phyloP scores from a whole-genome alignment of 2,329 filamentous ascomycete species.

The Hypoxylon sp. region DNA sequence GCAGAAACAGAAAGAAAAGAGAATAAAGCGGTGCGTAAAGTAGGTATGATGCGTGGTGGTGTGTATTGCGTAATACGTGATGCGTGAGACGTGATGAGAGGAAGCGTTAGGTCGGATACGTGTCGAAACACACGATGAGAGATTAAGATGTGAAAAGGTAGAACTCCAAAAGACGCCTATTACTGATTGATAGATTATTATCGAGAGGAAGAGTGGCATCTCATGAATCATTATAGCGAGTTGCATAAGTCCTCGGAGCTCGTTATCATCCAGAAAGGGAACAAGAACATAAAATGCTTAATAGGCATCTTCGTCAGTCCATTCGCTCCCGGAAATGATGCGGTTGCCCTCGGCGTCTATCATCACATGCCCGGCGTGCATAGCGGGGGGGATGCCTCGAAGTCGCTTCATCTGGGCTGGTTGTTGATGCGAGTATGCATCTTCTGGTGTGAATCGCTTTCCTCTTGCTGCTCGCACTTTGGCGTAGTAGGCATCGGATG shows the following conservation, averaged over 20 bases:
- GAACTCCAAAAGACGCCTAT: no score
- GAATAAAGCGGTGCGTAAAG: slow-evolving; percentile 8
- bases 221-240: slow-evolving; percentile 41
- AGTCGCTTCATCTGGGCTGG: slow-evolving; percentile 61
- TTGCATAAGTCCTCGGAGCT: slow-evolving; percentile 38
- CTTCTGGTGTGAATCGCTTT: slow-evolving; percentile 69
- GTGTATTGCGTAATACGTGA: no score
- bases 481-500: slow-evolving; percentile 80
- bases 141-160: no score
- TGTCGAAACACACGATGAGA: not conserved
- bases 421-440: slow-evolving; percentile 50
- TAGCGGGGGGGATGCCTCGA: slow-evolving; percentile 61
- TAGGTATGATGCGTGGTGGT: slow-evolving; percentile 2
- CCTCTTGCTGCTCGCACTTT: slow-evolving; percentile 74
- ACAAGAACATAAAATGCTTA: slow-evolving; percentile 45
- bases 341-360: slow-evolving; percentile 68
- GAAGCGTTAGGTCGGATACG: no score
- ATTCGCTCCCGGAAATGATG: slow-evolving; percentile 71
- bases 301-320: slow-evolving; percentile 71
- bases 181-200: no score
- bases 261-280: slow-evolving; percentile 35
- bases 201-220: slow-evolving; percentile 24
- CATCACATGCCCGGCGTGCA: slow-evolving; percentile 58
- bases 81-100: no score
- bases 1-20: slow-evolving; percentile 18